Evolutionary conservation across 768 basidiomycete genomes (phyloP).

Genomic region (Chlorophyllum brunneum): DNA sequence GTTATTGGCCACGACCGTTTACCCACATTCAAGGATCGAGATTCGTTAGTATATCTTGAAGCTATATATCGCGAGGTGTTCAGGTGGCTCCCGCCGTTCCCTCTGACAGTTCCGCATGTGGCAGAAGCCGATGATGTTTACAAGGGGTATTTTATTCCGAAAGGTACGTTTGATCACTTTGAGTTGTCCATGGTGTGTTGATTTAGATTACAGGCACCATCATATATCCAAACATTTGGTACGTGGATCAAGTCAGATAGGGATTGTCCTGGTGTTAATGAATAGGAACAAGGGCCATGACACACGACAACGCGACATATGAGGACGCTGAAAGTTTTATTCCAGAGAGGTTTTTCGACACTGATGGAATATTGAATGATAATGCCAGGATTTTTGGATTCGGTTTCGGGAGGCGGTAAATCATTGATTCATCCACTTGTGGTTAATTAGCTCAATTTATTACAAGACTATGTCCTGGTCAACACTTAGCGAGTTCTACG

Average conservation of each 20-base stretch:
- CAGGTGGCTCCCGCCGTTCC: slow-evolving; percentile 16
- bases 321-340: slow-evolving; percentile 28
- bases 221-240: slow-evolving; percentile 9
- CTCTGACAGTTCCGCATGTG: slow-evolving; percentile 18
- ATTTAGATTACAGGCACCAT: neutral
- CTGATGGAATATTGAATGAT: slow-evolving; percentile 16
- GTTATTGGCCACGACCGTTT: slow-evolving; percentile 24
- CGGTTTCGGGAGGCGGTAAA: slow-evolving; percentile 21
- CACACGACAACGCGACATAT: slow-evolving; percentile 26
- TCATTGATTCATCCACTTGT: neutral
- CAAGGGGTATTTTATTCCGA: slow-evolving; percentile 22
- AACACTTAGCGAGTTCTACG: slow-evolving; percentile 8
- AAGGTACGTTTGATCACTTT: neutral
- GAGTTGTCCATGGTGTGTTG: neutral
- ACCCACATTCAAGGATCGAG: slow-evolving; percentile 21
- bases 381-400: slow-evolving; percentile 15
- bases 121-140: slow-evolving; percentile 22
- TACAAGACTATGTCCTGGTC: slow-evolving; percentile 8
- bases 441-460: neutral
- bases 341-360: slow-evolving; percentile 28
- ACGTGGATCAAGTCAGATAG: neutral
- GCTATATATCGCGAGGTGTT: slow-evolving; percentile 16
- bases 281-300: slow-evolving; percentile 23
- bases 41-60: slow-evolving; percentile 20
- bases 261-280: neutral